phyloP scores from a whole-genome alignment of 2,329 filamentous ascomycete species.

The Conoideocrella luteorostrata region DNA sequence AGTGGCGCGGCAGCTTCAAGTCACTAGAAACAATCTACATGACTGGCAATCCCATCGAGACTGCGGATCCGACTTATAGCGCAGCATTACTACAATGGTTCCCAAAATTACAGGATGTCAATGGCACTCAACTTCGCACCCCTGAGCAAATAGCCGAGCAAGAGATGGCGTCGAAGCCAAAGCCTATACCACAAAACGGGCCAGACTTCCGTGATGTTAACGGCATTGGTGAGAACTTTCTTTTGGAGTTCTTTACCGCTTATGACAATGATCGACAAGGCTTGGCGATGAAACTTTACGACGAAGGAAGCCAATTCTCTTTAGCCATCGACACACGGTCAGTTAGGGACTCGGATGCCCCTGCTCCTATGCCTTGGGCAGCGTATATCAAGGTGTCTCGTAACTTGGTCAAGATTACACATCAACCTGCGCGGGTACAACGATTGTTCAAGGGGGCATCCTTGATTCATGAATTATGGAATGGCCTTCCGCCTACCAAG shows the following conservation, averaged over 20 bases:
- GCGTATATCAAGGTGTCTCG: conserved; percentile 71
- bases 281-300: conserved; percentile 65
- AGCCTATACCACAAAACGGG: conserved; percentile 54
- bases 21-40: conserved; percentile 76
- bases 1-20: conserved; percentile 74
- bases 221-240: conserved; percentile 67
- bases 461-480: conserved; percentile 63
- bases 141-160: conserved; percentile 59
- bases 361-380: conserved; percentile 55
- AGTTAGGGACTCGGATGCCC: conserved; percentile 41
- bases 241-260: conserved; percentile 64
- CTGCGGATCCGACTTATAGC: conserved; percentile 52
- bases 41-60: conserved; percentile 67
- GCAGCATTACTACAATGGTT: conserved; percentile 74
- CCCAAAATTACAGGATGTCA: conserved; percentile 71
- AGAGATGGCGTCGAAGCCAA: conserved; percentile 42
- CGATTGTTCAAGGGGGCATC: conserved; percentile 60
- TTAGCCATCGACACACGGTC: conserved; percentile 60
- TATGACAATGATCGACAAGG: conserved; percentile 66
- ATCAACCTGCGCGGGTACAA: conserved; percentile 52
- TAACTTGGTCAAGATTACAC: conserved; percentile 66
- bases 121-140: conserved; percentile 66
- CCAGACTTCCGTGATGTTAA: conserved; percentile 69
- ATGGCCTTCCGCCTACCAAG: conserved; percentile 61
- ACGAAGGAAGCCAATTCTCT: conserved; percentile 68